Evolutionary conservation across 2,329 filamentous ascomycete species (phyloP).

Genomic region (Microsporum audouinii): DNA sequence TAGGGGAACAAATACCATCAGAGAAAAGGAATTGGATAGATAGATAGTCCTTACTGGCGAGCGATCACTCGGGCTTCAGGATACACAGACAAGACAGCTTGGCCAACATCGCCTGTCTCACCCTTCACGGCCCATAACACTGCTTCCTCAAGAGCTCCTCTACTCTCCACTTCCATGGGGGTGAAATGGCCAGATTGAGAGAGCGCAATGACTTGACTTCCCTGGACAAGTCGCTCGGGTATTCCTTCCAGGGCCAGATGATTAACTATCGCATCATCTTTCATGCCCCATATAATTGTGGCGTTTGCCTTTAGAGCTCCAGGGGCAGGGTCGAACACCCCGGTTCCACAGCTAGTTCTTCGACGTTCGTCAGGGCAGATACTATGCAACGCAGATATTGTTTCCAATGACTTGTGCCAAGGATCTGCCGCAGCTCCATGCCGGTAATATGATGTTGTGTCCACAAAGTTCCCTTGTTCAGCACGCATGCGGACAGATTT

Average conservation of each 20-base stretch:
- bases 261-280: constrained; percentile 42
- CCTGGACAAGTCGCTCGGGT: constrained; percentile 38
- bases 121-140: constrained; percentile 30
- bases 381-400: constrained; percentile 37
- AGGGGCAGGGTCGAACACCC: constrained; percentile 36
- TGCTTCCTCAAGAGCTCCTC: constrained; percentile 32
- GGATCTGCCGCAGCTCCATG: constrained; percentile 34
- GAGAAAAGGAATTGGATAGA: not conserved
- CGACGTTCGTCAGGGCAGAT: constrained; percentile 25
- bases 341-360: constrained; percentile 29
- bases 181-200: constrained; percentile 44
- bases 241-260: constrained; percentile 43
- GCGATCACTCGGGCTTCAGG: constrained; percentile 23
- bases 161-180: constrained; percentile 37
- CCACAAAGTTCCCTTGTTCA: constrained; percentile 35
- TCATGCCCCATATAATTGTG: constrained; percentile 44
- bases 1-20: no score
- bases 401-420: constrained; percentile 45
- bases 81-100: constrained; percentile 23
- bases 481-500: constrained; percentile 32
- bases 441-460: constrained; percentile 45
- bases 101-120: constrained; percentile 27
- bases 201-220: constrained; percentile 42
- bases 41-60: constrained; percentile 19
- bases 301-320: constrained; percentile 42